These are phyloP conservation scores for Gilbertella persicaria DNA, from an alignment of 371 early-diverging fungal genomes.

Conservation along the genomic window DNA sequence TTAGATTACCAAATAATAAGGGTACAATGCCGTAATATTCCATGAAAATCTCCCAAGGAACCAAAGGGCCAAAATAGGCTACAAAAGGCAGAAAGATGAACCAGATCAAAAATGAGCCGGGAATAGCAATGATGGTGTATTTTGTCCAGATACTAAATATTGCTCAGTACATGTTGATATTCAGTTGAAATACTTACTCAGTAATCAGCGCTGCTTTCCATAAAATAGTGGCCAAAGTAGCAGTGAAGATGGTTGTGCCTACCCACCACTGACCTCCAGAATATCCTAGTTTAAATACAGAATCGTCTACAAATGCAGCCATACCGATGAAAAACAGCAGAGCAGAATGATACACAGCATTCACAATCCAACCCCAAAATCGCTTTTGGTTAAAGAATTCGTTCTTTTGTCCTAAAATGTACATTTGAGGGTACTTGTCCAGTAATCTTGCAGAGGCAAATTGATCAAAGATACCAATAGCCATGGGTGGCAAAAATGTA, in stretches of 20 bases:
- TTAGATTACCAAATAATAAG: constrained; percentile 66
- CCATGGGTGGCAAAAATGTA: constrained; percentile 86
- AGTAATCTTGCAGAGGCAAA: constrained; percentile 87
- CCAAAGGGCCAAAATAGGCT: constrained; percentile 72
- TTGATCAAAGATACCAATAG: constrained; percentile 93
- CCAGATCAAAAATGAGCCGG: constrained; percentile 88
- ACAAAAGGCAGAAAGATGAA: constrained; percentile 88
- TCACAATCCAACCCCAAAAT: constrained; percentile 96
- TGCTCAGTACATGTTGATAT: background rate
- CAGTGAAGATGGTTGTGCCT: constrained; percentile 77
- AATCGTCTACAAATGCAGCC: constrained; percentile 62
- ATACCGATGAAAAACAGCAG: constrained; percentile 65
- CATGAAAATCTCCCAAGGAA: constrained; percentile 62
- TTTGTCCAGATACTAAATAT: constrained; percentile 76
- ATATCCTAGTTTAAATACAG: constrained; percentile 59
- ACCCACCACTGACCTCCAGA: constrained; percentile 79
- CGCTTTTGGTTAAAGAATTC: constrained; percentile 90
- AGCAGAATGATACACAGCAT: constrained; percentile 91
- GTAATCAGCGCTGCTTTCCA: constrained; percentile 84
- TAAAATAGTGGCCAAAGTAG: constrained; percentile 77
- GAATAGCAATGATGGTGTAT: constrained; percentile 77
- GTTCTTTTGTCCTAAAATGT: constrained; percentile 85
- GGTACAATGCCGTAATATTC: constrained; percentile 84
- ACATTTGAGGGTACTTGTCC: constrained; percentile 97
- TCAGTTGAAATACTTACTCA: constrained; percentile 49